Evolutionary conservation across 306 rosid genomes (phyloP).

Genomic region (Sophora flavescens): DNA sequence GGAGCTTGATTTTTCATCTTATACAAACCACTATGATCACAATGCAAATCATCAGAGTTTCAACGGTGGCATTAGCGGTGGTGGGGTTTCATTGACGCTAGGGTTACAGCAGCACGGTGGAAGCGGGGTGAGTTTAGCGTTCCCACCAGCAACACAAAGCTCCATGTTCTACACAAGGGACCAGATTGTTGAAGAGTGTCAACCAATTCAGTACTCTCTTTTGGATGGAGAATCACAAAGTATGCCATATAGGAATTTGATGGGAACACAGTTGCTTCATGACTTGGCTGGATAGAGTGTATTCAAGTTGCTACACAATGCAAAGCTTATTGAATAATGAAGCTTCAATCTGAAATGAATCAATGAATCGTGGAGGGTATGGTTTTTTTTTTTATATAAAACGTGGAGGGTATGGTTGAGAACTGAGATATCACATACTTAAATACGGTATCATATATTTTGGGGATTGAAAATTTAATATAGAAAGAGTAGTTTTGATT

Average conservation of each 20-base stretch:
- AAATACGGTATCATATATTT: neutral
- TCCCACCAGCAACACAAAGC: constrained; percentile 56
- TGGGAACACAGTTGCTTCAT: constrained; percentile 89
- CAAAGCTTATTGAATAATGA: constrained; percentile 8
- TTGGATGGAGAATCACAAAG: constrained; percentile 78
- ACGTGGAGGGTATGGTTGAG: constrained; percentile 19
- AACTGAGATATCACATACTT: neutral
- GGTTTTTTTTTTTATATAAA: too few relatives aligned
- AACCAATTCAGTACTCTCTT: constrained; percentile 77
- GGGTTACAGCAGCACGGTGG: constrained; percentile 89
- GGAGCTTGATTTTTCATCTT: constrained; percentile 81
- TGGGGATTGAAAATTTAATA: neutral
- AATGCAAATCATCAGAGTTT: constrained; percentile 46
- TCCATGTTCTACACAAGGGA: constrained; percentile 70
- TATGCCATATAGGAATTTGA: constrained; percentile 82
- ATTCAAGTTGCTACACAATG: neutral
- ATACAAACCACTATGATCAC: constrained; percentile 48
- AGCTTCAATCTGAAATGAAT: neutral
- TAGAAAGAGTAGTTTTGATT: constrained; percentile 24
- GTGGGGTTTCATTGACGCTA: constrained; percentile 86
- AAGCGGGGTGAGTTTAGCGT: constrained; percentile 70
- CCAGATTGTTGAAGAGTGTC: constrained; percentile 68
- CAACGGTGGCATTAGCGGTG: constrained; percentile 55
- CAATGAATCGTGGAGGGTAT: constrained; percentile 28
- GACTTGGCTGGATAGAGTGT: constrained; percentile 67